Evolutionary conservation across 169 alveolate species (phyloP), one percentile per base, ranked within the genome.

Genomic region (Plasmodium reichenowi): DNA sequence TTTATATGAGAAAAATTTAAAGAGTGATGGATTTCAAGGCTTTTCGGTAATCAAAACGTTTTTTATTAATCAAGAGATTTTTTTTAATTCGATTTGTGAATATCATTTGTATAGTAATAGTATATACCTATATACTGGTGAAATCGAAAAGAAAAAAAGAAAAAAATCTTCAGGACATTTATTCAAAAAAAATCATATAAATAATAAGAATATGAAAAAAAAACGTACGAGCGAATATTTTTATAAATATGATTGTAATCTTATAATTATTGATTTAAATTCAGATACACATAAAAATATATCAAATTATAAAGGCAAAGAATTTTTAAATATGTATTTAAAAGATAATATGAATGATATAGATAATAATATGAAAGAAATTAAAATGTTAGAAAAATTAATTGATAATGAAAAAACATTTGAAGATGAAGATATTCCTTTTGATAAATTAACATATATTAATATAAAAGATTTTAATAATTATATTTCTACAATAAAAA

Each of bases 381-480:
- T 80, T 67, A 80, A 80, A 67, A 80, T 67, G 22, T 45, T 80
- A 59, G 90, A 80, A 56, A 66, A 60, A 22, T 47, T 80, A 62
- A 67, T 80, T 45, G 90, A 80, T 4, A 80, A 68, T 67, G 83
- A 64, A 17, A 66, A 67, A 32, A 80, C 67, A 26, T 66, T 80
- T 6, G 90, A 80, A 54, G 83, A 80, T 5, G 90, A 80, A 2
- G 90, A 80, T 32, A 22, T 38, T 2, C 67, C 54, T n/a, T 72
- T 80, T 54, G 90, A 80, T 24, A 80, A 26, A 20, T 62, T 80
- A 80, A 38, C 70, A 26, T 62, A 80, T 60, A 80, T 80, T 50
- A 80, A 80, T 48, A 80, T 80, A 80, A 80, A 80, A 67, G 83
- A 66, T 67, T 80, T 80, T 56, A 80, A 80, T 60, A 80, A 80